These are phyloP conservation scores for Geosmithia putterillii DNA, from an alignment of 2,329 filamentous ascomycete species.

Conservation along the genomic window DNA sequence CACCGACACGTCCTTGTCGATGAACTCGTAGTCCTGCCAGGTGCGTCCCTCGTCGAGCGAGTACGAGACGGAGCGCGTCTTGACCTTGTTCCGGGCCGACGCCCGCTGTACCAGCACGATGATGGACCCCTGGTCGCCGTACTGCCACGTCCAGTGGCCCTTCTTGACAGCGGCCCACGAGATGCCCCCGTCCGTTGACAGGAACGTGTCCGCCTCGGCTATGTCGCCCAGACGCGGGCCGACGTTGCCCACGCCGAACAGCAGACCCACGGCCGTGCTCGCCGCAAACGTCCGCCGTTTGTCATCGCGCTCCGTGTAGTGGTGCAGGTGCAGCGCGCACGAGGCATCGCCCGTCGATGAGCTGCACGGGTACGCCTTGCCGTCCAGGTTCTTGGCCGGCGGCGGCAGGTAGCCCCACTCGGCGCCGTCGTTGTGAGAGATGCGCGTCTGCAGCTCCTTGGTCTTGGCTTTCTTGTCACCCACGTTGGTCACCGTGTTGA, in stretches of 20 bases:
- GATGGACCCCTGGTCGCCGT: constrained; percentile 88
- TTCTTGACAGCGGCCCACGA: constrained; percentile 79
- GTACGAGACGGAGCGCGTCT: constrained; percentile 60
- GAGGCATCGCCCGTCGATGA: constrained; percentile 38
- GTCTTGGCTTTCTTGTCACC: constrained; percentile 58
- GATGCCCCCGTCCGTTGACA: constrained; percentile 83
- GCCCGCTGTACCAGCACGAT: constrained; percentile 73
- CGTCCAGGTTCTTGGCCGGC: constrained; percentile 58
- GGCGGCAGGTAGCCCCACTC: constrained; percentile 70
- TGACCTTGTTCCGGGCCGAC: constrained; percentile 52
- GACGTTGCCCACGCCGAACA: constrained; percentile 88
- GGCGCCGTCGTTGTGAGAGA: constrained; percentile 92
- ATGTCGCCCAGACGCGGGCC: constrained; percentile 53
- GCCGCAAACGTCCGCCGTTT: constrained; percentile 80
- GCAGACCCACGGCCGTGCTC: constrained; percentile 73
- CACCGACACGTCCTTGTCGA: constrained; percentile 57
- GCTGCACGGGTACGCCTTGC: constrained; percentile 59
- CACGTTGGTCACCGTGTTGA: constrained; percentile 72
- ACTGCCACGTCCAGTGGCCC: constrained; percentile 85
- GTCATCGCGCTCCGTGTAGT: constrained; percentile 83
- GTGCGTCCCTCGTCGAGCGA: constrained; percentile 68
- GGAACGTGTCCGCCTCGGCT: constrained; percentile 75
- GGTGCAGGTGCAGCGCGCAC: constrained; percentile 86
- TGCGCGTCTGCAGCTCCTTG: constrained; percentile 80
- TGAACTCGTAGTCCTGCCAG: constrained; percentile 69